Conservation (phyloP, 768 basidiomycete genomes). For the Russula sp. region DNA sequence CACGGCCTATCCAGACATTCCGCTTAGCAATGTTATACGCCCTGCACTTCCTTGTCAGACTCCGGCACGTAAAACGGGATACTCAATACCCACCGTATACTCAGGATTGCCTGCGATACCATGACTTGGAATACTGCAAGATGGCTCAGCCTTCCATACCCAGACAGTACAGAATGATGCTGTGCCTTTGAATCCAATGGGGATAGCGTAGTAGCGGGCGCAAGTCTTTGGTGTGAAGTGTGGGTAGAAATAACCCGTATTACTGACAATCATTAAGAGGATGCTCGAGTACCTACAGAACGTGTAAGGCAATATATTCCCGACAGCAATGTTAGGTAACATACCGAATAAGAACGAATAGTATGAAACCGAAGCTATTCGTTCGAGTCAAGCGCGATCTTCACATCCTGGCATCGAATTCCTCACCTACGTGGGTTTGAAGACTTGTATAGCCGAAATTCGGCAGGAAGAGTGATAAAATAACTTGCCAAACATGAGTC, state of each 20-base stretch:
- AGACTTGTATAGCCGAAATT: slow-evolving; percentile 14
- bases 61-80: background rate
- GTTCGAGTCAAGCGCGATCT: background rate
- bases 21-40: slow-evolving; percentile 53
- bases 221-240: slow-evolving; percentile 44
- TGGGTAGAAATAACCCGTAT: slow-evolving; percentile 50
- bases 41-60: slow-evolving; percentile 28
- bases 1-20: slow-evolving; percentile 33
- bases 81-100: slow-evolving; percentile 39
- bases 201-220: slow-evolving; percentile 39
- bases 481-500: slow-evolving; percentile 7
- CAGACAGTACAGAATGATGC: background rate
- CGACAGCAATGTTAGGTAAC: background rate
- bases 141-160: background rate
- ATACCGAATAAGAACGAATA: slow-evolving; percentile 19
- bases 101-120: slow-evolving; percentile 60
- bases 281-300: slow-evolving; percentile 39
- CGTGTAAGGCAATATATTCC: background rate
- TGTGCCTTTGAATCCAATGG: slow-evolving; percentile 58
- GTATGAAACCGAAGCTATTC: slow-evolving; percentile 14
- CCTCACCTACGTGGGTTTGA: slow-evolving; percentile 1
- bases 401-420: background rate
- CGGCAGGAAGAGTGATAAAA: slow-evolving; percentile 17
- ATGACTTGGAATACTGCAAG: slow-evolving; percentile 49
- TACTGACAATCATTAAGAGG: slow-evolving; percentile 41